Evolutionary conservation across 345 rosid genomes (phyloP).

Genomic region (Eucalyptus shirleyi): DNA sequence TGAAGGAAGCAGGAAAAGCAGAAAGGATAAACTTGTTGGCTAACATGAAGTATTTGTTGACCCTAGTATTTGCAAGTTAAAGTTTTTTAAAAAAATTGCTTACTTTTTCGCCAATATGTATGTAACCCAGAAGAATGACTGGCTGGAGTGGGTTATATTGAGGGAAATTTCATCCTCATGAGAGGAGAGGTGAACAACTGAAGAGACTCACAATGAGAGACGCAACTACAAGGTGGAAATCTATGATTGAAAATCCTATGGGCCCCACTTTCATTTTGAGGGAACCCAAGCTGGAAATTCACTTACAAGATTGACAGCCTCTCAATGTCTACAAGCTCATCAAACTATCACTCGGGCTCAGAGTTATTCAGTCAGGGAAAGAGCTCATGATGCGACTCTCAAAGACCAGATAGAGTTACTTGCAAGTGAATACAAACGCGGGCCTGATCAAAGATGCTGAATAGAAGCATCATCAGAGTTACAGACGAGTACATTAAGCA

Average conservation of each 20-base stretch:
- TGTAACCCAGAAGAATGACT: background rate
- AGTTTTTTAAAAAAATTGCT: background rate
- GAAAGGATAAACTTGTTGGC: background rate
- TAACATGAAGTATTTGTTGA: background rate
- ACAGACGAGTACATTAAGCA: background rate
- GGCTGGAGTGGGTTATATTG: background rate
- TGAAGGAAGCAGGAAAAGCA: background rate
- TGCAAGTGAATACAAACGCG: background rate
- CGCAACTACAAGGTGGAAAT: background rate
- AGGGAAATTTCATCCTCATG: background rate
- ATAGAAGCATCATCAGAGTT: background rate
- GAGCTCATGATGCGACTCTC: background rate
- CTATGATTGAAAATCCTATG: background rate
- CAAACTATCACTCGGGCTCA: accelerated
- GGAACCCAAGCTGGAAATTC: background rate
- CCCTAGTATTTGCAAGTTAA: background rate
- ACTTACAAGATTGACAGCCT: background rate
- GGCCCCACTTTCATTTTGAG: background rate
- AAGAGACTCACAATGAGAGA: background rate
- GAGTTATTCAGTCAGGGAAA: background rate
- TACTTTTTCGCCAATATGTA: background rate
- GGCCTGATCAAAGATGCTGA: background rate
- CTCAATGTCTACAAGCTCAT: background rate
- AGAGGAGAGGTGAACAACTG: background rate
- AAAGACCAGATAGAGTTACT: background rate